These are phyloP conservation scores for Scalesia atractyloides DNA, from an alignment of 129 eudicot species.

Conservation along the genomic window DNA sequence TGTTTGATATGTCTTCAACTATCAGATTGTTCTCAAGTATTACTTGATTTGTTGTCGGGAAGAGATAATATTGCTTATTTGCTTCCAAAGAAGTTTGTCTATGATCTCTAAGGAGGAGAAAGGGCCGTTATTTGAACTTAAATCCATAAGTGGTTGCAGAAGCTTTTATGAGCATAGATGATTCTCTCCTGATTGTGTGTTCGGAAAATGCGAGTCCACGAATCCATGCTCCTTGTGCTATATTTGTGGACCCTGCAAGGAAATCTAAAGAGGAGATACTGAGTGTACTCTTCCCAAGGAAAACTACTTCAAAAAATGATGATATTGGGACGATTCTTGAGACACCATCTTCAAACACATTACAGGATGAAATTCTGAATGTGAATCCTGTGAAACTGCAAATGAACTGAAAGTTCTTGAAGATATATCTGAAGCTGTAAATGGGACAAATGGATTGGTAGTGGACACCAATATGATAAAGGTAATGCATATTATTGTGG, in stretches of 20 bases:
- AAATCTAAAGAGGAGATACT: slow-evolving; percentile 42
- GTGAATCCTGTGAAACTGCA: slow-evolving; percentile 6
- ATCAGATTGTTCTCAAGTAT: slow-evolving; percentile 12
- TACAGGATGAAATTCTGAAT: slow-evolving; percentile 14
- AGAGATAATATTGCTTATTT: slow-evolving; percentile 22
- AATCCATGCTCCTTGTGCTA: slow-evolving; percentile 36
- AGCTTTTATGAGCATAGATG: slow-evolving; percentile 50
- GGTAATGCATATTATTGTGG: slow-evolving; percentile 30
- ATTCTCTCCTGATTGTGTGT: slow-evolving; percentile 60
- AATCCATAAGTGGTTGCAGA: slow-evolving; percentile 35
- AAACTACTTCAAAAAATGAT: slow-evolving; percentile 5
- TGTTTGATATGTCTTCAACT: slow-evolving; percentile 42
- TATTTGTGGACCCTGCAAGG: slow-evolving; percentile 40
- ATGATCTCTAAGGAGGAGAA: slow-evolving; percentile 22
- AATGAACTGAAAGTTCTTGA: slow-evolving; percentile 24
- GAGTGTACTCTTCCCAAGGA: slow-evolving; percentile 33
- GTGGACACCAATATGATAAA: slow-evolving; percentile 19
- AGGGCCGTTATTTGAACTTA: not conserved
- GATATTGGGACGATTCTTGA: not conserved
- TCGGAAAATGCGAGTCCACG: slow-evolving; percentile 5
- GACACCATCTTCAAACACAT: not conserved
- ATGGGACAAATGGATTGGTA: slow-evolving; percentile 14
- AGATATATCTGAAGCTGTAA: slow-evolving; percentile 31
- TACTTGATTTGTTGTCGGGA: slow-evolving; percentile 25
- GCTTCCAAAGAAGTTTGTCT: slow-evolving; percentile 52